Evolutionary conservation across 257 asterid species (phyloP).

Genomic region (Capsicum pubescens): DNA sequence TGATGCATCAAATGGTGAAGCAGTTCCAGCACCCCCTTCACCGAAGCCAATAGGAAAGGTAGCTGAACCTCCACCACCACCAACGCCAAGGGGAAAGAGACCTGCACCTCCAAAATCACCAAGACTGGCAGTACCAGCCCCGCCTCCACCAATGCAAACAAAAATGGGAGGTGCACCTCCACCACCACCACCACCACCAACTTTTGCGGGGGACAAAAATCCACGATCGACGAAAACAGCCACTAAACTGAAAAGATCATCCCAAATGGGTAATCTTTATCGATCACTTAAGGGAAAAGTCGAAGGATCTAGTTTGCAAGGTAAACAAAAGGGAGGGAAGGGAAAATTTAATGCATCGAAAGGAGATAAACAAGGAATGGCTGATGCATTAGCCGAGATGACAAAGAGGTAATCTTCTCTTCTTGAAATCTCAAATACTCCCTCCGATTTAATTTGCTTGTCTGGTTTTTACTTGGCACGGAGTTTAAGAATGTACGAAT

Average conservation of each 20-base stretch:
- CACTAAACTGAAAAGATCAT: no score
- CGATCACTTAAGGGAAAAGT: no score
- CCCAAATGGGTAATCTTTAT: no score
- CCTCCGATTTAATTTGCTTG: background rate
- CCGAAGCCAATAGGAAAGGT: slow-evolving; percentile 13
- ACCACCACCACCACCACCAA: no score
- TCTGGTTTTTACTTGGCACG: background rate
- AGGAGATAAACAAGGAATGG: slow-evolving; percentile 90
- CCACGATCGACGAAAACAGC: no score
- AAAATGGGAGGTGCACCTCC: slow-evolving; percentile 43
- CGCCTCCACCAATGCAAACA: slow-evolving; percentile 48
- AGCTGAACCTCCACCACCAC: slow-evolving; percentile 40
- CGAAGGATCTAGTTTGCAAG: slow-evolving; percentile 58
- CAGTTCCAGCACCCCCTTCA: slow-evolving; percentile 34
- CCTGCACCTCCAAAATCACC: slow-evolving; percentile 53
- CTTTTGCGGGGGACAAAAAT: no score
- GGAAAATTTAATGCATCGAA: slow-evolving; percentile 46
- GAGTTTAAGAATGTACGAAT: background rate
- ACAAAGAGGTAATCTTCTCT: slow-evolving; percentile 61
- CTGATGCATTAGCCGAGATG: slow-evolving; percentile 98
- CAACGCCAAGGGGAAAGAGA: slow-evolving; percentile 32
- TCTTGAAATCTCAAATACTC: background rate
- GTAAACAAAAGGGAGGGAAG: slow-evolving; percentile 56
- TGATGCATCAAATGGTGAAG: slow-evolving; percentile 10
- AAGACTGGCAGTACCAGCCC: slow-evolving; percentile 38